These are phyloP conservation scores for Sporodiniella umbellata DNA, from an alignment of 371 early-diverging fungal genomes.

Conservation along the genomic window DNA sequence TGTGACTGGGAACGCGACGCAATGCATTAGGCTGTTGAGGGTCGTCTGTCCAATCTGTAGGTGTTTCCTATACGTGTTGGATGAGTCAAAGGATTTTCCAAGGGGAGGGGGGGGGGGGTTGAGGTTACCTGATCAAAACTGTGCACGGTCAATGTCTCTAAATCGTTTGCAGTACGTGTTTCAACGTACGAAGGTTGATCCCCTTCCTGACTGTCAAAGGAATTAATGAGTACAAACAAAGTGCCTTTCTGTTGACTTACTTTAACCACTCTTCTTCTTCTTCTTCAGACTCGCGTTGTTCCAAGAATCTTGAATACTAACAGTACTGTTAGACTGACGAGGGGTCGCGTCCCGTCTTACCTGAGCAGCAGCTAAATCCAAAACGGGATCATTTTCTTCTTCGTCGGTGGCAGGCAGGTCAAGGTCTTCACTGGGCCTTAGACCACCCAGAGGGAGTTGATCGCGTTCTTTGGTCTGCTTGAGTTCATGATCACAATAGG, in stretches of 20 bases:
- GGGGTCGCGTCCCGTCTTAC: no score
- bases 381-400: slow-evolving; percentile 24
- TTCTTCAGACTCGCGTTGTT: slow-evolving; percentile 31
- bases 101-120: no score
- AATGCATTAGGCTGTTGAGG: slow-evolving; percentile 34
- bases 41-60: no score
- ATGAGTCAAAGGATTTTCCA: slow-evolving; percentile 1
- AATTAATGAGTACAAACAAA: no score
- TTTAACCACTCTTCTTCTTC: slow-evolving; percentile 22
- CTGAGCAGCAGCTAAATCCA: slow-evolving; percentile 22
- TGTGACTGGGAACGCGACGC: slow-evolving; percentile 24
- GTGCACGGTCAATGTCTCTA: no score
- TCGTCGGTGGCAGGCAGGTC: slow-evolving; percentile 26
- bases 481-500: slow-evolving; percentile 74
- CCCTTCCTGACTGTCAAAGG: no score
- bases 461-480: slow-evolving; percentile 86
- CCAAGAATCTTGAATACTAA: slow-evolving; percentile 25
- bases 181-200: no score
- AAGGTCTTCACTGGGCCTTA: slow-evolving; percentile 59
- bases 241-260: no score
- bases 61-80: slow-evolving; percentile 30
- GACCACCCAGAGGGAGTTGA: slow-evolving; percentile 82
- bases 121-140: no score
- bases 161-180: no score
- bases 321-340: not conserved